Evolutionary conservation across 805 yeast genomes (phyloP), one percentile per base, ranked within the genome.

Genomic region (Barnettozyma vustinii): DNA sequence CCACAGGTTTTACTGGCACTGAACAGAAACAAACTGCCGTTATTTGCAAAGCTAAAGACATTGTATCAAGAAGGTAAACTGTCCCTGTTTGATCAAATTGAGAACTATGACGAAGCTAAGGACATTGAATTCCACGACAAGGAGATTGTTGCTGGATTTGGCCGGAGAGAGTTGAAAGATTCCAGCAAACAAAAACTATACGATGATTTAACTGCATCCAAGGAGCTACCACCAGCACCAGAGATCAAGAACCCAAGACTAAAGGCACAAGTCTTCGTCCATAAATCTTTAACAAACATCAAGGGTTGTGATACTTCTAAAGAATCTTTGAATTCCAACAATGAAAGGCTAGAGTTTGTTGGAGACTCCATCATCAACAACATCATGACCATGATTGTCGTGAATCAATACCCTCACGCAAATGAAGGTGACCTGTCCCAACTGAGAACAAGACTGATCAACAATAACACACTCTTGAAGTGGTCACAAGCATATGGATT

Each of bases 321-420:
- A 4, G 92, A 84, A 54, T 70, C 77, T 46, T 69, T 84, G 23
- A 69, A 74, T 45, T 70, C 82, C 2, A 91, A 88, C 57, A 87
- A 92, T 63, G 97, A 91, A 71, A 74, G 97, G 44, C 70, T 90
- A 20, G 98, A 92, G 68, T 92, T 89, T 61, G 69, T 88, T 40
- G 98, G 98, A 15, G 98, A 92, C 68, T 82, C 97, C 1, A 77
- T 89, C 19, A 69, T 92, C 51, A 86, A 87, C 60, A 77, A 76
- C 47, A 70, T 83, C n/a, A 81, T 86, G 47, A 84, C 97, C 0
- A 69, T 77, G 50, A 73, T 91, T 39, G 71, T 88, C 16, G 89
- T 75, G 58, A 73, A 77, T 25, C 66, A 75, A 48, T 86, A 84
- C 57, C 94, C 95, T 0, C 67, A 73, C 40, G 83, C 82, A 40